Conservation (phyloP, 768 basidiomycete species). For the Kwoniella sp. region DNA sequence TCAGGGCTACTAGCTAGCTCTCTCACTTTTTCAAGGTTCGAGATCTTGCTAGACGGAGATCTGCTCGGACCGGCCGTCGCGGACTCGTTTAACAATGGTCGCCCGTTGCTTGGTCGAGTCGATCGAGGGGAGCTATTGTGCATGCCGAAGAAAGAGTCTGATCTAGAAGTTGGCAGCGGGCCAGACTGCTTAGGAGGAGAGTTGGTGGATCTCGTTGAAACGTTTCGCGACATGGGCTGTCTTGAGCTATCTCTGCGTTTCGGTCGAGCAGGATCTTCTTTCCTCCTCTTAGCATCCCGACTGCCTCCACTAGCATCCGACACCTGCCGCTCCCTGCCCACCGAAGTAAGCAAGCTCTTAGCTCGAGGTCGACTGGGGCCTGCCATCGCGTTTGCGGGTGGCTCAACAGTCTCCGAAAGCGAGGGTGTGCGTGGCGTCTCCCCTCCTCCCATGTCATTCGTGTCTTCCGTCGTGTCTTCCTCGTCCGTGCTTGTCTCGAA, state of each 20-base stretch:
- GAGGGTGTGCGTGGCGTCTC: conserved; percentile 11
- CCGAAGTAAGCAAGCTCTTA: conserved; percentile 13
- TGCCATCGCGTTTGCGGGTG: neutral
- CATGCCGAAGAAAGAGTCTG: conserved; percentile 21
- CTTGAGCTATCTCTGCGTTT: conserved; percentile 1
- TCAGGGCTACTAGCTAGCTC: conserved; percentile 18
- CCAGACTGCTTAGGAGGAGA: conserved; percentile 7
- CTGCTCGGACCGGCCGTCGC: conserved; percentile 15
- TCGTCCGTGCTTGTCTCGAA: conserved; percentile 37
- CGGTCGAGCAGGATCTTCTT: conserved; percentile 3
- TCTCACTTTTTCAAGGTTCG: conserved; percentile 13
- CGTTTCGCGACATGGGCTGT: conserved; percentile 6
- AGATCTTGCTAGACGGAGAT: conserved; percentile 11
- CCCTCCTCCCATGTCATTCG: conserved; percentile 9
- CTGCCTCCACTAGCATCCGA: conserved; percentile 20
- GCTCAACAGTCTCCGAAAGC: conserved; percentile 1
- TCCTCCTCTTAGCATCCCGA: conserved; percentile 11
- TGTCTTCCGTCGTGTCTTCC: conserved; percentile 11
- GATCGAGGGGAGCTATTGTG: conserved; percentile 12
- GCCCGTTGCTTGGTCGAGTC: neutral
- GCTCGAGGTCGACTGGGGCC: conserved; percentile 20
- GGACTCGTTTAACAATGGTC: conserved; percentile 8
- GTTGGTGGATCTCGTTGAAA: conserved; percentile 2
- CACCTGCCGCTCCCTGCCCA: conserved; percentile 10
- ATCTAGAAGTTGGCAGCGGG: conserved; percentile 19